Evolutionary conservation across 106 monocot species (phyloP).

Genomic region (Apostasia shenzhenica): DNA sequence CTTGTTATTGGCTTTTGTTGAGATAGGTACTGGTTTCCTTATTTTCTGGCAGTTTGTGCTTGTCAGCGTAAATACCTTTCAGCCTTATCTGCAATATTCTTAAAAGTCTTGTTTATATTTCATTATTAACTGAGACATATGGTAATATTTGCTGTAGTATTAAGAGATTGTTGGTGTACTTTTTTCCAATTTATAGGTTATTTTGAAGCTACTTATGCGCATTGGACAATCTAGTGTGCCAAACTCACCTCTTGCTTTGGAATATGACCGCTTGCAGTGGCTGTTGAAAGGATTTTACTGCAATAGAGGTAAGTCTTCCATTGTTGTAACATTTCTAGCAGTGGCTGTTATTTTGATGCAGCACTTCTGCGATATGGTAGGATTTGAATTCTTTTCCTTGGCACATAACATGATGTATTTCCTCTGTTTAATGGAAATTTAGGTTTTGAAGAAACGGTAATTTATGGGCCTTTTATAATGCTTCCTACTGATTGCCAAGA

Average conservation of each 20-base stretch:
- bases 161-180: not conserved
- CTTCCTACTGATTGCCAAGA: conserved; percentile 74
- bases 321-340: too few relatives aligned
- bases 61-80: too few relatives aligned
- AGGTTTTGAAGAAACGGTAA: conserved; percentile 33
- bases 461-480: conserved; percentile 57
- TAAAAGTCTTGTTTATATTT: too few relatives aligned
- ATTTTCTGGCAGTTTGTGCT: too few relatives aligned
- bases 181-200: conserved; percentile 21
- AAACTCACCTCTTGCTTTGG: conserved; percentile 27
- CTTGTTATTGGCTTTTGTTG: too few relatives aligned
- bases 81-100: too few relatives aligned
- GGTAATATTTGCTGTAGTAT: too few relatives aligned
- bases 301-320: conserved; percentile 25
- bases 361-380: not conserved
- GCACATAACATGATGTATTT: not conserved
- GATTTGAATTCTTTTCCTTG: not conserved
- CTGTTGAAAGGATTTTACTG: conserved; percentile 42
- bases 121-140: too few relatives aligned
- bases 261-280: conserved; percentile 41
- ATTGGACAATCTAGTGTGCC: conserved; percentile 33
- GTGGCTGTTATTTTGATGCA: not conserved
- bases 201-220: conserved; percentile 38
- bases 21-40: too few relatives aligned
- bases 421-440: not conserved